These are phyloP conservation scores for Fusarium tuaranense DNA, from an alignment of 2,329 filamentous ascomycete species.

Conservation along the genomic window DNA sequence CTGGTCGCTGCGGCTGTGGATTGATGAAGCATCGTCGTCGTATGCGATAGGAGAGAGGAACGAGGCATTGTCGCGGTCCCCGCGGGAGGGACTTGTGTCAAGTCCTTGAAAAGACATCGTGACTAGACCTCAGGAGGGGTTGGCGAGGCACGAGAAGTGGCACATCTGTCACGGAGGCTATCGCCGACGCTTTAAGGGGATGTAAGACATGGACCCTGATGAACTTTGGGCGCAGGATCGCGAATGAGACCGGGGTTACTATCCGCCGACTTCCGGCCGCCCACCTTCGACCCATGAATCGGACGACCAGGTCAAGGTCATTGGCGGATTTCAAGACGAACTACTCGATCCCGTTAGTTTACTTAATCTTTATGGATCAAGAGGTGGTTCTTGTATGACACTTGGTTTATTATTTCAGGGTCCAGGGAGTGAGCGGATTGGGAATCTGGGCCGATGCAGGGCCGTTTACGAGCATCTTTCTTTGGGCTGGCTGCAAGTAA, in stretches of 20 bases:
- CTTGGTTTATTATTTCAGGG: conserved; percentile 6
- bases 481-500: not conserved
- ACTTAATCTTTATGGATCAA: conserved; percentile 4
- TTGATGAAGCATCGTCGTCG: conserved; percentile 76
- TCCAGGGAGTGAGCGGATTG: not conserved
- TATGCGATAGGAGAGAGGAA: conserved; percentile 74
- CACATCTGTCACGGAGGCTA: conserved; percentile 20
- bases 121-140: conserved; percentile 24
- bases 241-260: conserved; percentile 39
- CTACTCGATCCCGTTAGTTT: conserved; percentile 9
- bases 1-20: conserved; percentile 76
- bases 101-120: conserved; percentile 40
- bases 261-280: conserved; percentile 35
- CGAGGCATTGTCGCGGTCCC: conserved; percentile 52
- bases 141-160: conserved; percentile 29
- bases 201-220: conserved; percentile 34
- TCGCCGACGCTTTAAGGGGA: conserved; percentile 31
- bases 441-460: not conserved
- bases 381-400: not conserved
- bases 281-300: conserved; percentile 19
- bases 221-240: conserved; percentile 21
- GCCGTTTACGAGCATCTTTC: not conserved
- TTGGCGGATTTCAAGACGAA: conserved; percentile 19
- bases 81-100: conserved; percentile 35
- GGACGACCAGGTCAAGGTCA: conserved; percentile 9